Evolutionary conservation across 768 basidiomycete species (phyloP).

Genomic region (Tulasnella sp.): DNA sequence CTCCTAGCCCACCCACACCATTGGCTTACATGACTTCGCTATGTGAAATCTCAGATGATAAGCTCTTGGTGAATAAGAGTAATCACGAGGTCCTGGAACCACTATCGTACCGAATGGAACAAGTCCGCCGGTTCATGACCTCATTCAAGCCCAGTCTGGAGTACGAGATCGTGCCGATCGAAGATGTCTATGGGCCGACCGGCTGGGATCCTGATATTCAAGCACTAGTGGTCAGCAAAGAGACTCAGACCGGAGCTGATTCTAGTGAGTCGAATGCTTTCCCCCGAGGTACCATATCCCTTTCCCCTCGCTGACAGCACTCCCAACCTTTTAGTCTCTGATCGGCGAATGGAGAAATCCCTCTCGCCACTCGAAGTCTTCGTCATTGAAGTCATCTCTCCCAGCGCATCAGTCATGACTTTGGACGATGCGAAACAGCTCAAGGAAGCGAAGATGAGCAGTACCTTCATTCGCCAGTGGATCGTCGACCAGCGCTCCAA

Average conservation of each 20-base stretch:
- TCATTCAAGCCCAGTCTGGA: conserved; percentile 56
- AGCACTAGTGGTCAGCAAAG: conserved; percentile 81
- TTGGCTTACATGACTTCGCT: background rate
- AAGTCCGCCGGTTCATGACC: conserved; percentile 55
- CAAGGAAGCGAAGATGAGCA: conserved; percentile 83
- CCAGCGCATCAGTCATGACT: conserved; percentile 46
- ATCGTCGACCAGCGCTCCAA: conserved; percentile 33
- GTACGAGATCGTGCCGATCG: conserved; percentile 60
- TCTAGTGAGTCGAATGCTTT: conserved; percentile 42
- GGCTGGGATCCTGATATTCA: conserved; percentile 81
- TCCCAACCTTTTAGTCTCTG: conserved; percentile 41
- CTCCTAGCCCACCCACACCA: too few relatives aligned
- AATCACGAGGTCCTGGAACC: conserved; percentile 57
- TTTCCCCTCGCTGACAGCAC: background rate
- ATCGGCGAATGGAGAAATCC: conserved; percentile 40
- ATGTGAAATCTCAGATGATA: conserved; percentile 44
- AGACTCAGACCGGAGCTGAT: conserved; percentile 67
- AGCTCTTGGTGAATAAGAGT: conserved; percentile 57
- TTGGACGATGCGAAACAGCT: conserved; percentile 56
- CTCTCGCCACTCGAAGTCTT: conserved; percentile 55
- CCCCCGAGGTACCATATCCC: too few relatives aligned
- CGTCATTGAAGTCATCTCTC: conserved; percentile 83
- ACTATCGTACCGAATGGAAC: conserved; percentile 41
- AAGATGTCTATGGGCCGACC: conserved; percentile 87
- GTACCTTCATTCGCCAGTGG: conserved; percentile 86